Base-by-base conservation (phyloP, 345 rosid genomes). In the Anacardium occidentale region DNA sequence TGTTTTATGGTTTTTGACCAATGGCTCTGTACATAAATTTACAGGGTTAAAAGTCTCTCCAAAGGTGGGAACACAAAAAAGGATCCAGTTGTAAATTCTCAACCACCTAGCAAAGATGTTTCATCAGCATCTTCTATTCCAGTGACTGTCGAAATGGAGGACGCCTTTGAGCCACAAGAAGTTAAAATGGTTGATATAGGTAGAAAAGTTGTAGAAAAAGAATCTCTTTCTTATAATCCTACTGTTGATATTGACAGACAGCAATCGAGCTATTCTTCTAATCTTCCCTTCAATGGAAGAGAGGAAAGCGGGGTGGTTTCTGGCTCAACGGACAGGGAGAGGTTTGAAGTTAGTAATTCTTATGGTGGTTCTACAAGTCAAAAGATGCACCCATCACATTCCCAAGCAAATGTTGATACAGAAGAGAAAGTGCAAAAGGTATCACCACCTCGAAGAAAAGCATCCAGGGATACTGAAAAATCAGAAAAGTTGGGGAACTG, bases 11-110 rank as follows among this genome's bases (percentile, higher is more conserved):
- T 34, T 71, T 3, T 29, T 58, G 26, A 62, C 62, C 65, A 25
- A 80, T 48, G 47, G 64, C 44, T 73, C 55, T 45, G 66, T 60
- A 62, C 70, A 17, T 44, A 74, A 82, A 74, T 75, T 73, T 63
- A 75, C 90, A 92, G 98, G 85, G 98, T 92, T 71, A 94, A 94
- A 83, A 92, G 98, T 88, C 90, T 94, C 61, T 92, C 98, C 22
- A 94, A 89, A 86, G 81, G 89, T 82, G 97, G 97, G 69, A 90
- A 90, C 76, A 68, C 83, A 45, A 94, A 79, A 78, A 92, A 92
- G 84, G 98, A 94, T 71, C 92, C 80, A 79, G 76, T 76, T 64
- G 81, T 62, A 55, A 88, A 66, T 83, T 74, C 87, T 68, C 66
- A 77, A 67, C 86, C 84, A 15, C 78, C 78, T 59, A 89, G 25